Base-by-base conservation (phyloP, 1,284 basidiomycete species). In the Stygiomarasmius scandens region DNA sequence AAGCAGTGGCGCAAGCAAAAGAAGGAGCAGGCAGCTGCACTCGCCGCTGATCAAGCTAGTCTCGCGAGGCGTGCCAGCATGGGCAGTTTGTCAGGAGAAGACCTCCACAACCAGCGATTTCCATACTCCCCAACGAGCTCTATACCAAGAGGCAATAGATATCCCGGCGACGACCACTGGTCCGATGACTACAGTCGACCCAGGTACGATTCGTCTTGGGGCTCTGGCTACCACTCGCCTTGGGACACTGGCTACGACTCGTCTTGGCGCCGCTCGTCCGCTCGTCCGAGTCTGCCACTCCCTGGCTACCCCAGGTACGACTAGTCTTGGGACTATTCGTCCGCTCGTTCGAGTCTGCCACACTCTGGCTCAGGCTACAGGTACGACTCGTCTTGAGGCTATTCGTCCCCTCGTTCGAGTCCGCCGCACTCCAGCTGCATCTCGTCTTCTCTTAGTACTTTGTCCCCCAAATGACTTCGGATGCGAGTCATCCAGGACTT, bases 1-100 rank as follows among this genome's bases (percentile, higher is more conserved):
- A 97, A 96, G 72, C 90, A 92, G 65, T 97, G 95, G 95, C 86
- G 95, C 54, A 93, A 93, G 75, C 85, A 88, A 66, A 98, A 96
- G 80, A 93, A 95, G 74, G 91, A 93, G 64, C 71, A 76, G 16
- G 80, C 80, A 54, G 61, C 64, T 34, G 54, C 52, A 19, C 43
- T 52, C 47, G 51, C 43, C 44, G 56, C 58, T 49, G 55, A 52
- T 24, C 29, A 29, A 24, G 19, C 49, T n/a, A 25, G 29, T 48
- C 16, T 54, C 56, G 34, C 56, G 46, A 47, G 56, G 20, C 55
- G 58, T 27, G 14, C 54, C 2, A 53, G 54, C 32, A 14, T 56
- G 27, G 51, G 52, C 36, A 50, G 27, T 16, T 47, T 52, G n/a
- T 36, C 44, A 12, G 51, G 53, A 22, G 51, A 60, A n/a, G 58